These are phyloP conservation scores for Wickerhamiella occidentalis DNA, from an alignment of 805 yeast species.

Conservation along the genomic window DNA sequence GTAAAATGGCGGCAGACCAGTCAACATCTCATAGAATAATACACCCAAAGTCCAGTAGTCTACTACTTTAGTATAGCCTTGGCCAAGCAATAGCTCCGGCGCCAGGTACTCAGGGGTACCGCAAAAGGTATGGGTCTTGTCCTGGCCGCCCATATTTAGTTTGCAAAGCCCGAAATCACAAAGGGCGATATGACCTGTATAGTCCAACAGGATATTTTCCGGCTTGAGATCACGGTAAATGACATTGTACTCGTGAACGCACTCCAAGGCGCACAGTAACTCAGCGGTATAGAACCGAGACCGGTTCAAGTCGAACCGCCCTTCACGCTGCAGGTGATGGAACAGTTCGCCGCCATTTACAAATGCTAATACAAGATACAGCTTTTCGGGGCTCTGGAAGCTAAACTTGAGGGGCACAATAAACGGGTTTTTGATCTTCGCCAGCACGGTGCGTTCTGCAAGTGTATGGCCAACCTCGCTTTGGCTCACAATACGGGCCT, in stretches of 20 bases:
- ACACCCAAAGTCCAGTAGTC: conserved; percentile 99
- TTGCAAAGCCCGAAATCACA: conserved; percentile 97
- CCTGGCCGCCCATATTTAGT: conserved; percentile 82
- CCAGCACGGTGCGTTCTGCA: conserved; percentile 91
- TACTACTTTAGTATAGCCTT: conserved; percentile 89
- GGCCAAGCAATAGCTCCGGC: conserved; percentile 81
- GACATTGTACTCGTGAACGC: conserved; percentile 80
- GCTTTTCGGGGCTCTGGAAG: conserved; percentile 92
- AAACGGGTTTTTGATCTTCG: conserved; percentile 86
- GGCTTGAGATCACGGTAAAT: conserved; percentile 65
- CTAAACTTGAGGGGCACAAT: conserved; percentile 93
- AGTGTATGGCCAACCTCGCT: conserved; percentile 92
- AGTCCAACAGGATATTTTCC: conserved; percentile 84
- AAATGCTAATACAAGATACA: conserved; percentile 80
- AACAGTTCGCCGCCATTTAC: conserved; percentile 96
- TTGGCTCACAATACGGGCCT: conserved; percentile 86
- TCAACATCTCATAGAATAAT: conserved; percentile 84
- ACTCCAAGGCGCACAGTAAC: conserved; percentile 81
- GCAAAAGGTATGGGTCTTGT: conserved; percentile 81
- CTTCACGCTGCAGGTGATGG: conserved; percentile 84
- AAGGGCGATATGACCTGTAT: conserved; percentile 93
- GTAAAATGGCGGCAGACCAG: conserved; percentile 94
- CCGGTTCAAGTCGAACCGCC: conserved; percentile 77
- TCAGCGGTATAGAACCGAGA: conserved; percentile 93
- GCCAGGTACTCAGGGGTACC: conserved; percentile 98